Evolutionary conservation across 2,329 filamentous ascomycete species (phyloP), one percentile per base, ranked within the genome.

Genomic region (Aureobasidium musti): DNA sequence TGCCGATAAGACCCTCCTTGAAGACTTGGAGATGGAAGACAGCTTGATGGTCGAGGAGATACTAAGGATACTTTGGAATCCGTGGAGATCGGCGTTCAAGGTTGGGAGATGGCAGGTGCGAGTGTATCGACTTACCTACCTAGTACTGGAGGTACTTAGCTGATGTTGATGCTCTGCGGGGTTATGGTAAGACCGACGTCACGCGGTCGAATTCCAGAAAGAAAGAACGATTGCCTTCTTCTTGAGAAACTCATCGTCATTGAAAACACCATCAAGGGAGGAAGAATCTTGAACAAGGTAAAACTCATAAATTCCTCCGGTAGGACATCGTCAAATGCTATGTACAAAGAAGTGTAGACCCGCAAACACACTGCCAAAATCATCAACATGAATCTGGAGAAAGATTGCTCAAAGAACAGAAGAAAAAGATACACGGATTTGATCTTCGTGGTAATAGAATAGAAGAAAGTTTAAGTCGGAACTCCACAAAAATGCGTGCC

Each of bases 291-390:
- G 45, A 52, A 53, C 33, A 65, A 33, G n/a, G 7, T 56, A 64
- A 33, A 56, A 56, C 45, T 50, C 45, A 37, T 53, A 23, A 39
- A 45, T 65, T 21, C 26, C 50, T 45, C 45, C 50, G 23, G 6
- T 39, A 21, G n/a, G 6, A 37, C 50, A 35, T 65, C 63, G 49
- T 54, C 26, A 65, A 45, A 49, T 56, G 39, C 63, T 65, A 65
- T 65, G 39, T 65, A 65, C 63, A 65, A 65, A 65, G 63, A 65
- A 65, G 49, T 65, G 63, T 65, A 54, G 49, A 43, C 50, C 50
- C n/a, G 37, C 63, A 54, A 35, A 54, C 33, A 56, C 63, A 65
- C 50, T 56, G 14, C 35, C 59, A 30, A 63, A 23, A 63, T 33
- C 59, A 41, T 61, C 41, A n/a, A 47, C 41, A 35, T 37, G 39